Percentiles rank a stretch among this genome's conserved stretches.
Conservation (phyloP, 495 filamentous ascomycete species). For the Aspergillus affinis region DNA sequence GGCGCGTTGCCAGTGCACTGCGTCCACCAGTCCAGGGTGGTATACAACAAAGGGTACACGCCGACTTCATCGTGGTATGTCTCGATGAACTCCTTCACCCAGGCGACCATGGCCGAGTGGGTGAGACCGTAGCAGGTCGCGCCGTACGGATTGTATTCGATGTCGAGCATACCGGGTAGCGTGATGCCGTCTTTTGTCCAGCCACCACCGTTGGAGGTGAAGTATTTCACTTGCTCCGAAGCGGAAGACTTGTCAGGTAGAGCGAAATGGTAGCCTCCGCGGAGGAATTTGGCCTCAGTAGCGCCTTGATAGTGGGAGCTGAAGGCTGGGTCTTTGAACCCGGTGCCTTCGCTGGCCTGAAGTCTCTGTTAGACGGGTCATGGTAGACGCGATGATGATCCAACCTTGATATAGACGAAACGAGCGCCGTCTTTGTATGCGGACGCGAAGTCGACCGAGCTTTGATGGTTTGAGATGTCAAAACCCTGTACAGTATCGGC, state of each 20-base stretch:
- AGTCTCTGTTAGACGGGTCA: background rate
- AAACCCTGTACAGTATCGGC: conserved; percentile 57
- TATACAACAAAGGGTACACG: conserved; percentile 58
- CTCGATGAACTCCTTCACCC: conserved; percentile 57
- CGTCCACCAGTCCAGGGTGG: conserved; percentile 56
- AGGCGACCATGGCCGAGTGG: conserved; percentile 47
- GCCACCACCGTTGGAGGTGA: conserved; percentile 56
- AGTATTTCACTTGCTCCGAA: conserved; percentile 52
- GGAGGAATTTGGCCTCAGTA: conserved; percentile 53
- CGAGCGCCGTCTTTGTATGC: conserved; percentile 59
- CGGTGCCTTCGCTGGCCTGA: conserved; percentile 57
- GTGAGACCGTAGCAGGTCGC: conserved; percentile 50
- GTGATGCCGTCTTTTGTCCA: conserved; percentile 60
- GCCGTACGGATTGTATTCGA: conserved; percentile 47
- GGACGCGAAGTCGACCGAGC: conserved; percentile 53
- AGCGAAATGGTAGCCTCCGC: conserved; percentile 62
- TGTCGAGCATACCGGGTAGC: conserved; percentile 62
- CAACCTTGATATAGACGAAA: conserved; percentile 69
- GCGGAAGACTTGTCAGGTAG: conserved; percentile 45
- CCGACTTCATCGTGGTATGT: conserved; percentile 47
- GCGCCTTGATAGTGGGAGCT: conserved; percentile 52
- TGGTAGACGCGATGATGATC: background rate
- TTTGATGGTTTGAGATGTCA: conserved; percentile 63
- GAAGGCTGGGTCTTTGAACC: conserved; percentile 51
- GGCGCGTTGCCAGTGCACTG: conserved; percentile 53